These are phyloP conservation scores for Glaciozyma martinii DNA, from an alignment of 768 basidiomycete genomes.

Conservation along the genomic window DNA sequence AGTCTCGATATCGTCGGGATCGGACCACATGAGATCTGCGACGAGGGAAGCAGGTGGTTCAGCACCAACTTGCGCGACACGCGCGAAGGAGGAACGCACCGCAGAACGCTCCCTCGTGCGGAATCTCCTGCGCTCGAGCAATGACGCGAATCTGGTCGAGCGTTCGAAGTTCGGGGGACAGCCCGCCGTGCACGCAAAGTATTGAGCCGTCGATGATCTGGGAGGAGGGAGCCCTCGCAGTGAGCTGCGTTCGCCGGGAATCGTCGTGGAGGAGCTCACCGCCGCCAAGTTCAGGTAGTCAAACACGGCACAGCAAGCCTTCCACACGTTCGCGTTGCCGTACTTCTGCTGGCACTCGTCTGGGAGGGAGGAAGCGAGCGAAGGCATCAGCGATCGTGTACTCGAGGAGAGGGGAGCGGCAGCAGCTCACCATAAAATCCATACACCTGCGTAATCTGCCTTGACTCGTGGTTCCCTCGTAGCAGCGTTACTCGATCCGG, in stretches of 20 bases:
- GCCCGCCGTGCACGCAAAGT: slow-evolving; percentile 89
- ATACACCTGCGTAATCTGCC: slow-evolving; percentile 96
- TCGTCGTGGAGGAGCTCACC: slow-evolving; percentile 44
- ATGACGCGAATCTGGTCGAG: slow-evolving; percentile 88
- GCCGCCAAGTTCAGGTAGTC: slow-evolving; percentile 92
- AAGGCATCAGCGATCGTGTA: background rate
- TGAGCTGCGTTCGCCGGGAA: background rate
- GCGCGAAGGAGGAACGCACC: slow-evolving; percentile 34
- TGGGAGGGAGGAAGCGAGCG: slow-evolving; percentile 17
- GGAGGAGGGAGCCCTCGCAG: background rate
- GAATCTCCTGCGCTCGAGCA: slow-evolving; percentile 49
- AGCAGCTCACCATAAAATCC: slow-evolving; percentile 80
- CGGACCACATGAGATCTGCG: slow-evolving; percentile 94
- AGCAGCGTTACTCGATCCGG: slow-evolving; percentile 86
- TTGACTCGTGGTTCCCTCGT: slow-evolving; percentile 90
- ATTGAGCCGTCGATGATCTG: slow-evolving; percentile 90
- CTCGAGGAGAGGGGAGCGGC: background rate
- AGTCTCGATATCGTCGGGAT: slow-evolving; percentile 79
- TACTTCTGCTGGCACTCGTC: slow-evolving; percentile 99
- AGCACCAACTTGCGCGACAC: background rate
- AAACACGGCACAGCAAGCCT: slow-evolving; percentile 91
- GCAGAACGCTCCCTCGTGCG: slow-evolving; percentile 47
- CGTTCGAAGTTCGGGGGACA: slow-evolving; percentile 91
- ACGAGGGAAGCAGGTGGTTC: background rate
- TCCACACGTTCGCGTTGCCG: slow-evolving; percentile 90